phyloP scores from a whole-genome alignment of 1,139 yeast genomes.

The Eremothecium cymbalariae region DNA sequence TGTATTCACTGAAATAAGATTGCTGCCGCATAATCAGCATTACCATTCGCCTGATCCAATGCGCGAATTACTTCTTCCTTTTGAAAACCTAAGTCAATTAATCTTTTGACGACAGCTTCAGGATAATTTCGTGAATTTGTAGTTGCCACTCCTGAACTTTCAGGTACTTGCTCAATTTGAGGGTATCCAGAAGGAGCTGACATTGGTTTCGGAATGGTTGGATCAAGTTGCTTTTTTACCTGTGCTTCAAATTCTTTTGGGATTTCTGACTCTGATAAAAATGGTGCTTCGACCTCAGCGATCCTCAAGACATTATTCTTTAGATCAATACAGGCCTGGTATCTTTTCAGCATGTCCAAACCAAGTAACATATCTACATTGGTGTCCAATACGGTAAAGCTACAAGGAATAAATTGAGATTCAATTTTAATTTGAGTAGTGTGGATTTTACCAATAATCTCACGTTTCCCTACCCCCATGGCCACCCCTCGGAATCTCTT shows the following conservation, averaged over 20 bases:
- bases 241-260: conserved; percentile 35
- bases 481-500: conserved; percentile 75
- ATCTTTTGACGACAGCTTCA: conserved; percentile 44
- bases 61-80: conserved; percentile 59
- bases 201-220: background rate
- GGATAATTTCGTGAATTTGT: conserved; percentile 25
- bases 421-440: conserved; percentile 82
- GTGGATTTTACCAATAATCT: conserved; percentile 77
- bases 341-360: conserved; percentile 67
- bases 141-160: background rate
- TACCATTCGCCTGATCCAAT: conserved; percentile 58
- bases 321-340: conserved; percentile 76
- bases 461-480: conserved; percentile 79
- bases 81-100: conserved; percentile 65
- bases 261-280: conserved; percentile 66
- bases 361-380: conserved; percentile 55
- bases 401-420: conserved; percentile 58
- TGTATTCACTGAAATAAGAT: conserved; percentile 41
- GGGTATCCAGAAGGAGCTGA: background rate
- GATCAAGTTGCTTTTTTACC: background rate
- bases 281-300: conserved; percentile 63
- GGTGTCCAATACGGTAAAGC: conserved; percentile 74
- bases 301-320: conserved; percentile 57
- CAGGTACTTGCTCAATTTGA: background rate
- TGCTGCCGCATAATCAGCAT: conserved; percentile 81